Evolutionary conservation across 108 stramenopile genomes (phyloP), one percentile per base, ranked within the genome.

Genomic region (Aurantiochytrium sp.): DNA sequence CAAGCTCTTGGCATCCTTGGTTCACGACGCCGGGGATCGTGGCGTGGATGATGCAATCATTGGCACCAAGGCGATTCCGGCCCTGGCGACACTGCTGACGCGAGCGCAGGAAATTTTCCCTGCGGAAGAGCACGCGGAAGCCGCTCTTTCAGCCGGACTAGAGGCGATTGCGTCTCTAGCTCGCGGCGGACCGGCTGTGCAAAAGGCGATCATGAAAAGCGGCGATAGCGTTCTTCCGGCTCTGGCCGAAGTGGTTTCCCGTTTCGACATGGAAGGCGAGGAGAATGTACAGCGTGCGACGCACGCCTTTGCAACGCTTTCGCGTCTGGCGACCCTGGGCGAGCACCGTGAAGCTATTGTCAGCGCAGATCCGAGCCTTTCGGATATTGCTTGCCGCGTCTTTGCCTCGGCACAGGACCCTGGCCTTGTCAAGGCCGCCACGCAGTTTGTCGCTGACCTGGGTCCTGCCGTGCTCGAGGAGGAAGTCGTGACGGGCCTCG

Each of bases 1-100:
- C 49, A 53, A 47, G 3, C 51, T 83, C 19, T 6, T 83, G 6
- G 76, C 76, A 3, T 83, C 76, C 23, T 16, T 83, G n/a, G 76
- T 83, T 6, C 45, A 83, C n/a, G 76, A 83, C 10, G 45, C 76
- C 23, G 25, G 28, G 12, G 76, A 35, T 3, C 76, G 76, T 6
- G n/a, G 49, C 25, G 51, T 83, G 1, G 76, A 83, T 35, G 76
- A 83, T 35, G 76, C 76, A 43, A 53, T 83, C 49, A 4, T 83
- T 23, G 76, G 76, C 12, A 83, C 76, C 45, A 83, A 83, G 76
- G 76, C 76, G 23, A 83, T 83, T 83, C 76, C 76, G 4, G 76
- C 76, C 6, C 51, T 83, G 10, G 76, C 76, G 19, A 28, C 76
- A 1, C 76, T 83, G n/a, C 10, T 83, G n/a, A 83, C 76, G 45